Base-by-base conservation (phyloP, 768 basidiomycete species). In the Symmetrospora coprosmae region DNA sequence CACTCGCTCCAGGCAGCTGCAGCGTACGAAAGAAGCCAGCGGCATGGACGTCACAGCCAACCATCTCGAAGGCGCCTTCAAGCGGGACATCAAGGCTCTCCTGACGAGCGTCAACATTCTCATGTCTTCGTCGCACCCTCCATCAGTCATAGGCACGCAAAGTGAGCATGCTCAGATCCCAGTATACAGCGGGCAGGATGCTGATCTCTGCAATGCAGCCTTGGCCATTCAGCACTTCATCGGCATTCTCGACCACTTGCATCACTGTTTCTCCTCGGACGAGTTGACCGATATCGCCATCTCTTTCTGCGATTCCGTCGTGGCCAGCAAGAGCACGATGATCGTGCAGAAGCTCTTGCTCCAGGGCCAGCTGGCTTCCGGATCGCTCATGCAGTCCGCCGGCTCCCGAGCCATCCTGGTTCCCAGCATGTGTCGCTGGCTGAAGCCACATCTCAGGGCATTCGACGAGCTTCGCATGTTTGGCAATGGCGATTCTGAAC, bases 141-240 rank as follows among this genome's bases (percentile, higher is more conserved):
- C 82, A 4, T 81, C 85, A n/a, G 85, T 94, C 71, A 88, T 97
- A 48, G 92, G 92, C 50, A 92, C 92, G 1, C 92, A 97, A 70
- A 30, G 51, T 53, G 23, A 31, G 51, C 39, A 30, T 35, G 49
- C 49, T 89, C 88, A 35, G 9, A 13, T 13, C 9, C 31, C n/a
- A n/a, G n/a, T n/a, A n/a, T n/a, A n/a, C n/a, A n/a, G n/a, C n/a
- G 43, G 58, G 14, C n/a, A n/a, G n/a, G 53, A 50, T 23, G 43
- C 52, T 49, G 39, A 49, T 38, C 30, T 19, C 23, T 39, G 45
- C 23, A 4, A 2, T 25, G 9, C 41, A 58, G 23, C 25, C 1
- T 83, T 92, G 62, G 89, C 89, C 4, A 76, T 94, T 13, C 88
- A 91, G 69, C 85, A 90, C 73, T 96, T 94, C 71, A 85, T 87